A percentile compares a stretch with the other conserved stretches of the same genome.
Conservation (phyloP, 2,329 filamentous ascomycete species). For the Penicillium sp. region DNA sequence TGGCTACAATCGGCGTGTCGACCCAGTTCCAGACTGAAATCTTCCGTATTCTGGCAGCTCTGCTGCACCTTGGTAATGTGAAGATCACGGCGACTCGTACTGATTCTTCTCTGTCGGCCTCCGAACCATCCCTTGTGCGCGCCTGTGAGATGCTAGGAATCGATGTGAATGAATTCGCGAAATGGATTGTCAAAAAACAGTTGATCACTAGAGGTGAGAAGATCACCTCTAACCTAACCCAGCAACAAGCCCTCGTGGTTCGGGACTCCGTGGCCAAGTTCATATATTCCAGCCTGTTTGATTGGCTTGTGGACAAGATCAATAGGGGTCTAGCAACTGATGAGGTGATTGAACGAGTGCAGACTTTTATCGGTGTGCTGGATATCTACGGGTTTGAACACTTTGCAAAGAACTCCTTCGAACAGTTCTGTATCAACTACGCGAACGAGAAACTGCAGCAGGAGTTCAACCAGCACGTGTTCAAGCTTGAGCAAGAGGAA, state of each 20-base stretch:
- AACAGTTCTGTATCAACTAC: conserved; percentile 99
- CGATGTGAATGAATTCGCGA: conserved; percentile 80
- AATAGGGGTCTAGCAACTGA: conserved; percentile 88
- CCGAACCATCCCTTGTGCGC: conserved; percentile 77
- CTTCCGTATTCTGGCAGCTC: conserved; percentile 83
- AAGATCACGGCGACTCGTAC: conserved; percentile 90
- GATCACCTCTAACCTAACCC: conserved; percentile 91
- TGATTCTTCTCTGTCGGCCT: conserved; percentile 77
- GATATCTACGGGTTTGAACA: conserved; percentile 99
- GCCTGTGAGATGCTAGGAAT: conserved; percentile 87
- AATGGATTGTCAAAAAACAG: conserved; percentile 99
- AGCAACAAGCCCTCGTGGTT: conserved; percentile 90
- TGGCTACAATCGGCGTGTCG: conserved; percentile 83
- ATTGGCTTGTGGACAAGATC: conserved; percentile 98
- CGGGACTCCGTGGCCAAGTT: conserved; percentile 98
- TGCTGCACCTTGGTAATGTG: conserved; percentile 93
- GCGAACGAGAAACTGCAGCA: conserved; percentile 99
- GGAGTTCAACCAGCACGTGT: conserved; percentile 98
- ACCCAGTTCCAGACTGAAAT: conserved; percentile 75
- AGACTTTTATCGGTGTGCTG: conserved; percentile 92
- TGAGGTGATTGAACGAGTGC: conserved; percentile 76
- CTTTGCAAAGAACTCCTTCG: conserved; percentile 99
- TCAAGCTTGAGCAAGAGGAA: conserved; percentile 98
- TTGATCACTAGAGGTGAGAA: conserved; percentile 94
- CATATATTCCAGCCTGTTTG: conserved; percentile 96